These are phyloP conservation scores for Coemansia reversa DNA, from an alignment of 192 early-diverging fungal genomes.

Conservation along the genomic window DNA sequence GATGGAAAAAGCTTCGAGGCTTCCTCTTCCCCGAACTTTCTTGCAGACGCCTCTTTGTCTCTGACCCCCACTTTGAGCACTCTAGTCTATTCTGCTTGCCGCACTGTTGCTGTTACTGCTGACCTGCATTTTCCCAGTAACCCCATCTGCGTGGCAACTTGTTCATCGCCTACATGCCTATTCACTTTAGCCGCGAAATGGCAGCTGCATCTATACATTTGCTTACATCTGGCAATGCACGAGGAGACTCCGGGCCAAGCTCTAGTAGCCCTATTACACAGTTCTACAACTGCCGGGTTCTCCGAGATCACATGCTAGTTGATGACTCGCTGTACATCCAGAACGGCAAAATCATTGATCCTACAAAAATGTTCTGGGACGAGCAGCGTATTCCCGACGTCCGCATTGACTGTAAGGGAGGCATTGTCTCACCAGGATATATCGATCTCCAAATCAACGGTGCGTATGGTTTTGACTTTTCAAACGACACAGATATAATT, in stretches of 20 bases:
- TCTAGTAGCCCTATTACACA: slow-evolving; percentile 54
- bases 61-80: background rate
- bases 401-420: slow-evolving; percentile 69
- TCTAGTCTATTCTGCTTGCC: background rate
- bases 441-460: slow-evolving; percentile 85
- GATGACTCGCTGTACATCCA: slow-evolving; percentile 73
- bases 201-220: background rate
- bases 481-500: slow-evolving; percentile 61
- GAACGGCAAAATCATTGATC: slow-evolving; percentile 76
- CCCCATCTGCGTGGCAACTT: background rate
- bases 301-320: slow-evolving; percentile 74
- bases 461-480: slow-evolving; percentile 79
- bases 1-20: background rate
- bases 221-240: background rate
- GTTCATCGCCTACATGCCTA: background rate
- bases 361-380: slow-evolving; percentile 68
- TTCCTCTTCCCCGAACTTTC: background rate
- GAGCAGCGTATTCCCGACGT: slow-evolving; percentile 63
- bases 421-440: slow-evolving; percentile 75
- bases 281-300: slow-evolving; percentile 74
- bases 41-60: background rate
- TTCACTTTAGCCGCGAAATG: background rate
- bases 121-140: background rate
- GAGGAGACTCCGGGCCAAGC: slow-evolving; percentile 6
- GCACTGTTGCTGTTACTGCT: background rate